Conservation (phyloP, 352 stramenopile species). For the Phytophthora nicotianae region DNA sequence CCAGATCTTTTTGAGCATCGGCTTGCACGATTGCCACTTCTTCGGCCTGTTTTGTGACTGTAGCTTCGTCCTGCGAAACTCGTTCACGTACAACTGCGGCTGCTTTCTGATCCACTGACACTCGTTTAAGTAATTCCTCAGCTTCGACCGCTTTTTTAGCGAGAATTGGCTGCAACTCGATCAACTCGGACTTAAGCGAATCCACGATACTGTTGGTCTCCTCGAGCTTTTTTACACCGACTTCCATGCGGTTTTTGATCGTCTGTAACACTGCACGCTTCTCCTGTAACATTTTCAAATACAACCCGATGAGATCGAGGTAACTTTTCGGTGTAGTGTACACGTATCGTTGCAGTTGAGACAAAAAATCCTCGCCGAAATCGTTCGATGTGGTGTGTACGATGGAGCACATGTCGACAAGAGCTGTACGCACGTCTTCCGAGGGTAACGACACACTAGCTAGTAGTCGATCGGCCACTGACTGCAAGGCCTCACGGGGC, state of each 20-base stretch:
- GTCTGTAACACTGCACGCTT: constrained; percentile 83
- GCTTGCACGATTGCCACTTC: constrained; percentile 92
- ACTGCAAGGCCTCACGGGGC: constrained; percentile 92
- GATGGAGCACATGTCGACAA: constrained; percentile 93
- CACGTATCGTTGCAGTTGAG: constrained; percentile 89
- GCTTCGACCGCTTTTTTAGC: constrained; percentile 91
- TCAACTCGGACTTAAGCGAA: constrained; percentile 91
- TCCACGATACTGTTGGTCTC: constrained; percentile 96
- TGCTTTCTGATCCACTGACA: constrained; percentile 93
- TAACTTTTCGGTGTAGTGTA: constrained; percentile 98
- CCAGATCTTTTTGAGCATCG: constrained; percentile 93
- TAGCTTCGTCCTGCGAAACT: constrained; percentile 91
- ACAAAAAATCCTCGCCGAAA: constrained; percentile 87
- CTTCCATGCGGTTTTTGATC: constrained; percentile 90
- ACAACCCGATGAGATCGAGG: constrained; percentile 95
- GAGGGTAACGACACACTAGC: constrained; percentile 78
- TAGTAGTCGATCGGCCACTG: constrained; percentile 89
- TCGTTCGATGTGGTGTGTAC: constrained; percentile 94
- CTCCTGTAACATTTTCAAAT: constrained; percentile 92
- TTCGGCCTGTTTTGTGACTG: constrained; percentile 90
- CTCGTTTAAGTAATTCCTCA: constrained; percentile 91
- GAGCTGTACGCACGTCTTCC: constrained; percentile 67
- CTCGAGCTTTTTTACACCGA: constrained; percentile 93
- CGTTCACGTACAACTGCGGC: constrained; percentile 87
- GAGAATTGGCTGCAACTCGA: constrained; percentile 92